Base-by-base conservation (phyloP, 768 basidiomycete genomes). In the Psilocybe subaeruginosa region DNA sequence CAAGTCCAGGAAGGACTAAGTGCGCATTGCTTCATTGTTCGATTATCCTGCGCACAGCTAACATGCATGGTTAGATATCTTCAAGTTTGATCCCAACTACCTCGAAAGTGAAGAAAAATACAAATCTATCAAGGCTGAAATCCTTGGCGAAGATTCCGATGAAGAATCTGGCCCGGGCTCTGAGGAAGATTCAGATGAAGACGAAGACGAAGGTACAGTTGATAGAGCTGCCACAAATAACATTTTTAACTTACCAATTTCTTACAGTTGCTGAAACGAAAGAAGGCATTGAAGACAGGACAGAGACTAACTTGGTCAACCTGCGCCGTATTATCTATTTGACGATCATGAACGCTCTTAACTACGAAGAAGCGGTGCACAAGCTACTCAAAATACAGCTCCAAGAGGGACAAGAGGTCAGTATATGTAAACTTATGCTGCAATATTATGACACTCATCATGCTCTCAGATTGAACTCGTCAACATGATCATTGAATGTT, bases 401-500 rank as follows among this genome's bases (percentile, higher is more conserved):
- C 12, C 80, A 86, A 56, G 95, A 96, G 70, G 97, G 97, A 1
- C 88, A 97, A 74, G 97, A 99, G 88, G 96, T 97, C 70, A 79
- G 75, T 53, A 14, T 17, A 12, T 39, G 12, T 14, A 23, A 23
- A 23, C 23, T 23, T 23, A 23, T 23, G 23, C 23, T 23, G 23
- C 23, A 23, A 23, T 23, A 12, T 3, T 43, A 5, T 14, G 23
- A 49, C 27, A 0, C 31, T 37, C 33, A 51, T 27, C 19, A 54
- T 8, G 19, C 23, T 50, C 23, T 30, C 7, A 97, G 94, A 91
- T 94, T 67, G 97, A 98, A 73, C 77, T 99, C 60, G 87, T 93
- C 73, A 98, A 99, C 82, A 99, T 99, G 97, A 86, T 99, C 64
- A 92, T 99, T 74, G 97, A 99, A 70, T 99, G 97, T 91, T 99